Base-by-base conservation (phyloP, 495 filamentous ascomycete species). In the Xylona heveae region DNA sequence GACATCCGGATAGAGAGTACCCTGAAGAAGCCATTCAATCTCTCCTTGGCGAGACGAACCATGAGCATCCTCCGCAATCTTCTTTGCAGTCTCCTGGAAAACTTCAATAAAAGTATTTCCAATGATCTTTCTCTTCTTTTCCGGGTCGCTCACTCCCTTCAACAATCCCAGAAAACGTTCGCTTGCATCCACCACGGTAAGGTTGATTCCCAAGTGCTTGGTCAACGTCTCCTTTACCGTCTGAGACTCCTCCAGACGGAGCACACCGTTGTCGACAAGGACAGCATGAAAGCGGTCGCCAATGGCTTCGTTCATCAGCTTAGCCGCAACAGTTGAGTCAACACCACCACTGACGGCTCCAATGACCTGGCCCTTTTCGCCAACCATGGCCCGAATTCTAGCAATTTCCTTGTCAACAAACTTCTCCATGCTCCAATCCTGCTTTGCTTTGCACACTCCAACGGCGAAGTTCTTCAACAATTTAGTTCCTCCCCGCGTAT, bases 71-170 rank as follows among this genome's bases (percentile, higher is more conserved):
- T 57, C 61, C 44, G 78, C 74, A 20, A 93, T 80, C 47, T 72
- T 64, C 39, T 71, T 63, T 2, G 81, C 83, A 37, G 79, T 71
- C 19, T 71, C 61, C 49, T 92, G 71, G 52, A 93, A 94, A 15
- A 91, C 53, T 38, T 93, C 82, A 45, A 94, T 94, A 51, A 84
- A 74, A 14, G 65, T 74, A 37, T 59, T 61, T 19, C 82, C 85
- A 44, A 97, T 94, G 43, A 94, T 70, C 57, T 88, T 94, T 18
- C 85, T 66, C 64, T 97, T 97, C 53, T 72, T 64, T 54, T 95
- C 85, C 0, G 88, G 88, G 24, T 93, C 78, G 0, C 42, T 42
- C 23, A 88, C 66, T 17, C 80, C 84, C 49, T 72, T 71, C 6
- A 97, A 62, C 10, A 68, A 57, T 6, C 48, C 52, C 14, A 94